Conservation (phyloP, 2,329 filamentous ascomycete genomes). For the Colletotrichum tofieldiae region DNA sequence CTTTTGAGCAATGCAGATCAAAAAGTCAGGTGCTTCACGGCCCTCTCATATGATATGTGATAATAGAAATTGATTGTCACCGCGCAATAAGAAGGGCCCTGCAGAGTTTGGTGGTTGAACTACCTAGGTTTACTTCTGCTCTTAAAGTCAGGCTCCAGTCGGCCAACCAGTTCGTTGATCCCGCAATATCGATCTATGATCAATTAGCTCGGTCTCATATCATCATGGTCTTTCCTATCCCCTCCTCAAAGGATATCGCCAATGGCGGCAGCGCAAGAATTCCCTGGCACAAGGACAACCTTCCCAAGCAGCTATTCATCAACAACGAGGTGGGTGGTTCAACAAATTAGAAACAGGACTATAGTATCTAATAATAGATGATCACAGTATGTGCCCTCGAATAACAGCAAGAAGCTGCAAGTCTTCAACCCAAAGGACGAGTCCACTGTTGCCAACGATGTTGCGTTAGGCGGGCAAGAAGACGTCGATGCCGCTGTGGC, state of each 20-base stretch:
- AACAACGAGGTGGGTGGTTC: conserved; percentile 52
- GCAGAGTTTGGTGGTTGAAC: background rate
- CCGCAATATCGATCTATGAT: background rate
- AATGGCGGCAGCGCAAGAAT: conserved; percentile 40
- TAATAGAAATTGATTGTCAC: background rate
- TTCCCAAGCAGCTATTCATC: conserved; percentile 57
- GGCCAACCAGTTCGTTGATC: background rate
- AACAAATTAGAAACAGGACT: background rate
- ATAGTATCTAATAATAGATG: conserved; percentile 1
- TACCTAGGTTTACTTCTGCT: background rate
- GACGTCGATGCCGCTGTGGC: conserved; percentile 65
- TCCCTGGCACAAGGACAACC: conserved; percentile 50
- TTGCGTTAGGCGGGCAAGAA: conserved; percentile 60
- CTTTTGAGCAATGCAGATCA: background rate
- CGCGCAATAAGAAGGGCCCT: no score
- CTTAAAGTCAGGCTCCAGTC: background rate
- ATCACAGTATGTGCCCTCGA: conserved; percentile 58
- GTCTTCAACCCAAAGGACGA: conserved; percentile 66
- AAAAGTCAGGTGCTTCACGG: background rate
- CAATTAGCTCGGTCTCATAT: background rate
- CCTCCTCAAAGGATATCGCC: conserved; percentile 40
- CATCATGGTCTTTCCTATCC: conserved; percentile 48
- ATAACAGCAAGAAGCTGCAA: conserved; percentile 62
- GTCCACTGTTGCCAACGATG: conserved; percentile 64
- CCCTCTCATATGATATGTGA: background rate